Evolutionary conservation across 2,329 filamentous ascomycete species (phyloP).

Genomic region (Colletotrichum liaoningense): DNA sequence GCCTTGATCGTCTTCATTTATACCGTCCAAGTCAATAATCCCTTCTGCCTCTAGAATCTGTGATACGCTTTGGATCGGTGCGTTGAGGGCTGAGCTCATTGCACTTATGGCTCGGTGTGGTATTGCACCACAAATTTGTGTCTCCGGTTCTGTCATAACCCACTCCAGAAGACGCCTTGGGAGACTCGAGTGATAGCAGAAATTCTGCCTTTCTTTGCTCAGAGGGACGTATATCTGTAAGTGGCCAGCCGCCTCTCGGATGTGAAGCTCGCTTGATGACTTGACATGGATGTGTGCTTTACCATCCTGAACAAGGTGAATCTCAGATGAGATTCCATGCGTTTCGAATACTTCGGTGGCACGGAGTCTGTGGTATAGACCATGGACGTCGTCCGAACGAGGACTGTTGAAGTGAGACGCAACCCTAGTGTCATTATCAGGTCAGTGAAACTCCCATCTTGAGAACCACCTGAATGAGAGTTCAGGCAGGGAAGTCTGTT

Average conservation of each 20-base stretch:
- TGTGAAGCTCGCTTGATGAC: constrained; percentile 39
- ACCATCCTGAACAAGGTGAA: constrained; percentile 44
- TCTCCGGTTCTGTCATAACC: constrained; percentile 47
- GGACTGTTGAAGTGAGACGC: constrained; percentile 12
- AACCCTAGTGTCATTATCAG: not conserved
- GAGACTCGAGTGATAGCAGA: constrained; percentile 44
- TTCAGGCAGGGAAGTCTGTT: not conserved
- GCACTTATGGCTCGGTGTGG: not conserved
- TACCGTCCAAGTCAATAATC: not conserved
- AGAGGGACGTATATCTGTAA: constrained; percentile 47
- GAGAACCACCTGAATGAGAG: not conserved
- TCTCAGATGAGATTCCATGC: constrained; percentile 42
- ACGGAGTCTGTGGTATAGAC: constrained; percentile 11
- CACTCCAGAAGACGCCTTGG: constrained; percentile 44
- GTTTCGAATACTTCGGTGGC: constrained; percentile 43
- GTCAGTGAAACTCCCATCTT: not conserved
- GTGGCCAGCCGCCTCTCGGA: constrained; percentile 39
- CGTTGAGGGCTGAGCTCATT: not conserved
- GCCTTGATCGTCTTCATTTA: not conserved
- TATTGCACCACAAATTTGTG: constrained; percentile 10
- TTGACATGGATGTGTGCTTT: constrained; percentile 29
- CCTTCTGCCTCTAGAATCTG: not conserved
- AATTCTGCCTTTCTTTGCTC: constrained; percentile 40
- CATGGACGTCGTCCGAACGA: not conserved
- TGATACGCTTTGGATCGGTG: not conserved